Percentiles rank a stretch among this genome's conserved stretches.
phyloP scores from a whole-genome alignment of 2,329 filamentous ascomycete genomes.

The Blastomyces silverae region DNA sequence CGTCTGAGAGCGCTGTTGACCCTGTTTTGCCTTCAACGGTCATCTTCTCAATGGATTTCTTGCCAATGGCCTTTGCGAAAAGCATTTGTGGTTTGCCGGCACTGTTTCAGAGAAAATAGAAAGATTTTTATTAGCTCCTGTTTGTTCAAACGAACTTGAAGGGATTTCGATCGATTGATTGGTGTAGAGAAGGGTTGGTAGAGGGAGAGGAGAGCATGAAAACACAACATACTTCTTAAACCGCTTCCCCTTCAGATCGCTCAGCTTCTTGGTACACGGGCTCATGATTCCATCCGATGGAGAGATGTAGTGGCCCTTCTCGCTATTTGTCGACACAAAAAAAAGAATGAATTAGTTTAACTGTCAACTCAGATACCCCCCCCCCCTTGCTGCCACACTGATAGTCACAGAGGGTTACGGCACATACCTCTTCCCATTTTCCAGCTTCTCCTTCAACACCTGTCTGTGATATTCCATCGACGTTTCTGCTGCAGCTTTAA shows the following conservation, averaged over 20 bases:
- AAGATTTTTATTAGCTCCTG: slow-evolving; percentile 11
- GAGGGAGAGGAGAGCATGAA: not conserved
- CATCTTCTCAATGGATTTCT: slow-evolving; percentile 40
- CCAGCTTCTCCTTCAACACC: slow-evolving; percentile 38
- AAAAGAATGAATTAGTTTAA: slow-evolving; percentile 8
- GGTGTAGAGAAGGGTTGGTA: no score
- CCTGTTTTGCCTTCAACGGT: slow-evolving; percentile 14
- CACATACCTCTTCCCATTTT: slow-evolving; percentile 38
- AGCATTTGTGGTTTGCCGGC: slow-evolving; percentile 41
- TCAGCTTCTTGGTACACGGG: slow-evolving; percentile 46
- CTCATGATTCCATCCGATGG: slow-evolving; percentile 47
- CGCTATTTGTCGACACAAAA: slow-evolving; percentile 21
- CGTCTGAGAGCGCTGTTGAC: slow-evolving; percentile 11
- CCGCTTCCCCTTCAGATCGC: slow-evolving; percentile 45
- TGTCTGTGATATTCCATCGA: slow-evolving; percentile 43
- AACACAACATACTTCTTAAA: slow-evolving; percentile 39
- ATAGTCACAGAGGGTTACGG: slow-evolving; percentile 19
- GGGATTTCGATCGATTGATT: no score
- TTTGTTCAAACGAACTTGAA: not conserved
- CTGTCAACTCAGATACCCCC: not conserved
- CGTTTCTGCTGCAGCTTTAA: slow-evolving; percentile 30
- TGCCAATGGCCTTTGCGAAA: slow-evolving; percentile 42
- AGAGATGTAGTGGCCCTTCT: slow-evolving; percentile 40
- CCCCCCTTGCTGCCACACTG: no score
- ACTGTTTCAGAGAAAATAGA: slow-evolving; percentile 22